Conservation (phyloP, 1,139 yeast genomes). For the Yamadazyma atmosphaerica region DNA sequence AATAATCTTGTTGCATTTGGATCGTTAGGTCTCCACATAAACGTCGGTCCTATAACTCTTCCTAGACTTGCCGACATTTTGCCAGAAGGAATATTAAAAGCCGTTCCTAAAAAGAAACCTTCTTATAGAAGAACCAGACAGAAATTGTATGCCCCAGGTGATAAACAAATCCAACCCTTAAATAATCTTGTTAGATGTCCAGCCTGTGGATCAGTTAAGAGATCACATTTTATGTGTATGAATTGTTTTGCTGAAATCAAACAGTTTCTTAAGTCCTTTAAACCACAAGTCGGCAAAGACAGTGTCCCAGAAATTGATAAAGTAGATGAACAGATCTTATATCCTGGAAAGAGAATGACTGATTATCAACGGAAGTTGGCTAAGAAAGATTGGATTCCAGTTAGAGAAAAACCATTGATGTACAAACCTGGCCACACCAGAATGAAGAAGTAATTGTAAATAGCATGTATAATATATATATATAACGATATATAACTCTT, state of each 20-base stretch:
- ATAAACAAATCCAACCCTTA: constrained; percentile 74
- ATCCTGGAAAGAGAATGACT: constrained; percentile 65
- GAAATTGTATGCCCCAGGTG: constrained; percentile 78
- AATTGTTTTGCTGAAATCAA: constrained; percentile 84
- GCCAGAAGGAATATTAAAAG: constrained; percentile 61
- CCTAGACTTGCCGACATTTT: constrained; percentile 1
- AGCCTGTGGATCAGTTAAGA: constrained; percentile 88
- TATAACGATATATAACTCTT: too few relatives aligned
- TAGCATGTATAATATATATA: constrained; percentile 2
- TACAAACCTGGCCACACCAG: constrained; percentile 25
- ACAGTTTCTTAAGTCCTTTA: constrained; percentile 55
- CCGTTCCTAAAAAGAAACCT: constrained; percentile 92
- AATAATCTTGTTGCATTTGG: background rate
- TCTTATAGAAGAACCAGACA: constrained; percentile 85
- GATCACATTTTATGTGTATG: constrained; percentile 92
- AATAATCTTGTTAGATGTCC: constrained; percentile 87
- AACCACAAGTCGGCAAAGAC: constrained; percentile 24
- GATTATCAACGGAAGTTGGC: constrained; percentile 46
- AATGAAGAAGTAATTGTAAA: constrained; percentile 16
- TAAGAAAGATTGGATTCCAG: constrained; percentile 68
- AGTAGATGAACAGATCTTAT: constrained; percentile 63
- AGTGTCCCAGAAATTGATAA: constrained; percentile 52
- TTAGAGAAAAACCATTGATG: constrained; percentile 39
- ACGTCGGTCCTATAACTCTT: background rate
- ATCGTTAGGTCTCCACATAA: background rate